phyloP scores from a whole-genome alignment of 2,329 filamentous ascomycete species.

The Apiospora sp. region DNA sequence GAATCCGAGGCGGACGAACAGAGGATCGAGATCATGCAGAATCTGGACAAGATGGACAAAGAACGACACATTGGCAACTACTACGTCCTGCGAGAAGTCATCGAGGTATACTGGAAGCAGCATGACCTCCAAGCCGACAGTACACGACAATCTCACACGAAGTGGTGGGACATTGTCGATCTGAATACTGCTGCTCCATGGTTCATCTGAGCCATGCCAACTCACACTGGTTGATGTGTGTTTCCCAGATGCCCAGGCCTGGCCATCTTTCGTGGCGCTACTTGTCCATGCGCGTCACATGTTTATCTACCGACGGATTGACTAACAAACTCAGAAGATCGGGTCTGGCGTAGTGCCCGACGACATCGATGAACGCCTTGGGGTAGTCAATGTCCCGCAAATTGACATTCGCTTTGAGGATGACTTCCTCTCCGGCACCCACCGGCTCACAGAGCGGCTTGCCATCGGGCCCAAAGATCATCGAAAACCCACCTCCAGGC shows the following conservation, averaged over 20 bases:
- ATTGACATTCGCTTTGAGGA: constrained; percentile 60
- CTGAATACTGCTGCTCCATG: constrained; percentile 44
- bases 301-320: constrained; percentile 44
- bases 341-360: constrained; percentile 29
- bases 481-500: constrained; percentile 55
- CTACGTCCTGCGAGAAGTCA: constrained; percentile 50
- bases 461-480: constrained; percentile 61
- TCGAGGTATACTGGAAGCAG: constrained; percentile 55
- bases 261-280: constrained; percentile 10
- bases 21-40: constrained; percentile 48
- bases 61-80: constrained; percentile 55
- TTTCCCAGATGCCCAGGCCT: neutral
- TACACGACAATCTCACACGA: constrained; percentile 38
- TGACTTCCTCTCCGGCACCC: constrained; percentile 51
- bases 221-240: neutral
- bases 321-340: constrained; percentile 50
- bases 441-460: constrained; percentile 50
- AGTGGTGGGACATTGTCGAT: constrained; percentile 50
- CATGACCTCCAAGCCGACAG: constrained; percentile 49
- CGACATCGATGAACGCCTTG: constrained; percentile 49
- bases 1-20: constrained; percentile 52
- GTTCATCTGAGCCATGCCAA: constrained; percentile 42
- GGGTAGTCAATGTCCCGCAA: constrained; percentile 51
- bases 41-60: constrained; percentile 51
- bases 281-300: constrained; percentile 31